Evolutionary conservation across 192 early-diverging fungal genomes (phyloP), one percentile per base, ranked within the genome.

Genomic region (Backusella australiensis): DNA sequence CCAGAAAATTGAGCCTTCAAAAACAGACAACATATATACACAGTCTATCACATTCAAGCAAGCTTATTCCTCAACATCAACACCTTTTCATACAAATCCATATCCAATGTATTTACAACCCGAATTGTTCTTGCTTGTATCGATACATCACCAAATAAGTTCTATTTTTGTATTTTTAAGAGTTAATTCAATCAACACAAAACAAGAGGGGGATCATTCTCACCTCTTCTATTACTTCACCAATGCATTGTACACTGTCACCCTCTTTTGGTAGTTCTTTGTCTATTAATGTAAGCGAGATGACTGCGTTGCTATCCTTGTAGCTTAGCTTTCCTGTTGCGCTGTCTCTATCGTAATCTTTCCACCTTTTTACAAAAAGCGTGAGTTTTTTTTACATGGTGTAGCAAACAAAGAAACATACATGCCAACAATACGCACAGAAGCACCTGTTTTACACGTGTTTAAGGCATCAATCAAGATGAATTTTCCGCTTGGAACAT

Each of bases 241-340:
- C 70, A 19, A 71, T 71, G 6, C 70, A 71, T 49, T 71, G 70
- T n/a, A 71, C 44, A 17, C 17, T 44, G 34, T 71, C 70, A 7
- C 42, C 70, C 19, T 71, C 44, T 19, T 6, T 46, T 0, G 39
- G 44, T 17, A 42, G 4, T 6, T 44, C 17, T 3, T 34, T 15
- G 6, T 34, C 23, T 15, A 17, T 71, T 12, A 46, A 29, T 14
- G 11, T 19, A 11, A 44, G 23, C 4, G 19, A 36, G 0, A 71
- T 6, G 12, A 49, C 41, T 14, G 39, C 70, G 3, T 71, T n/a
- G 14, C 21, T 15, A 17, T 26, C 41, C 1, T 71, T 41, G 5
- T 71, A 71, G 3, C 42, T 15, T 49, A 71, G 12, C 17, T 49
- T 14, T 0, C 15, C 44, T 6, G 49, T 17, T 12, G 23, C 42